Evolutionary conservation across 352 stramenopile genomes (phyloP).

Genomic region (Globisporangium polare): DNA sequence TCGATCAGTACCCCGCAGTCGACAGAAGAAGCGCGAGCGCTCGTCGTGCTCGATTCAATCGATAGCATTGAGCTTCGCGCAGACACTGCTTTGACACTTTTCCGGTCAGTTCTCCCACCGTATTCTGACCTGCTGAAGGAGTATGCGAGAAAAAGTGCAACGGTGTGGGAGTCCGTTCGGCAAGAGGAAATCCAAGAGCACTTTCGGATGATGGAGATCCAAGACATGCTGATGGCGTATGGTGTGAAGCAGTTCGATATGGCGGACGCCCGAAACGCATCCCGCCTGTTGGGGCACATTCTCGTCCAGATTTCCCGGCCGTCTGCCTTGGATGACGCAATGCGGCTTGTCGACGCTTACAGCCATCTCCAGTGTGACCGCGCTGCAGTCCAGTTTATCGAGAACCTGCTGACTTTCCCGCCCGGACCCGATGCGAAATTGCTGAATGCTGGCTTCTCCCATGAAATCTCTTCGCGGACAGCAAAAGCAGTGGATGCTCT

Average conservation of each 20-base stretch:
- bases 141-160: constrained; percentile 29
- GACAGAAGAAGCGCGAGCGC: constrained; percentile 23
- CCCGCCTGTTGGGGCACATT: constrained; percentile 52
- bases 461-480: constrained; percentile 14
- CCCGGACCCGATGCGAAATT: neutral
- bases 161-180: constrained; percentile 36
- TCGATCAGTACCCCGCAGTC: constrained; percentile 22
- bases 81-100: constrained; percentile 28
- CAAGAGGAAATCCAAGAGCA: constrained; percentile 58
- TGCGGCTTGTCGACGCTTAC: constrained; percentile 62
- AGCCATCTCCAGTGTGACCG: constrained; percentile 45
- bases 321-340: constrained; percentile 47
- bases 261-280: constrained; percentile 41
- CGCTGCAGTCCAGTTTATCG: constrained; percentile 50
- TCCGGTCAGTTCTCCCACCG: constrained; percentile 43
- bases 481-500: constrained; percentile 30
- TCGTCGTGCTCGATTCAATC: constrained; percentile 35
- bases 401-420: constrained; percentile 49
- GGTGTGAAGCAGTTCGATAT: constrained; percentile 52
- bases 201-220: constrained; percentile 68
- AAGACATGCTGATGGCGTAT: constrained; percentile 70
- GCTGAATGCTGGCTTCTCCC: neutral
- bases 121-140: constrained; percentile 51
- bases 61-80: constrained; percentile 22
- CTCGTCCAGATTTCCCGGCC: constrained; percentile 42